A percentile compares a stretch with the other conserved stretches of the same genome.
Evolutionary conservation across 192 early-diverging fungal genomes (phyloP).

Genomic region (Coemansia sp.): DNA sequence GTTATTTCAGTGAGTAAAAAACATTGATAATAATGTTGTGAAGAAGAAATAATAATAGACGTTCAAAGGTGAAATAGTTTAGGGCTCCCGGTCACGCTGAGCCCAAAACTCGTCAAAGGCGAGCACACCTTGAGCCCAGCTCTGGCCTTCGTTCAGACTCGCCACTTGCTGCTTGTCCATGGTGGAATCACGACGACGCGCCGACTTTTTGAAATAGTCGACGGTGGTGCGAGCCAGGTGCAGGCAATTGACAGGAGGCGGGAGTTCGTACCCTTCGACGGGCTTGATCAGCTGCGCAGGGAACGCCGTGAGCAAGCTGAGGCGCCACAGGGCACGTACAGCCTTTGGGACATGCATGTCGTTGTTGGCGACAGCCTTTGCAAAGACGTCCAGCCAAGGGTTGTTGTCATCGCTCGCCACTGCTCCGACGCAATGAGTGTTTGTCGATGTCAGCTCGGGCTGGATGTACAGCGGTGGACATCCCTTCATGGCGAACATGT

Average conservation of each 20-base stretch:
- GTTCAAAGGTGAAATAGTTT: not conserved
- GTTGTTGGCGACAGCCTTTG: constrained; percentile 46
- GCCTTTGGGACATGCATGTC: constrained; percentile 63
- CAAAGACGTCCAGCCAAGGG: constrained; percentile 57
- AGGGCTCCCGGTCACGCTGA: not conserved
- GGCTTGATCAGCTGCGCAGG: not conserved
- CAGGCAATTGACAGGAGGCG: constrained; percentile 40
- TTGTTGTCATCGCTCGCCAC: constrained; percentile 28
- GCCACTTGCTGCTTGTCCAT: not conserved
- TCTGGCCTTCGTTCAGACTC: constrained; percentile 3
- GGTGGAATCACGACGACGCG: not conserved
- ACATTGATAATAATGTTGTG: too few relatives aligned
- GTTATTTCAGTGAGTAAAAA: too few relatives aligned
- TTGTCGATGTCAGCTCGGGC: constrained; percentile 26
- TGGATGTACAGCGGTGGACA: constrained; percentile 45
- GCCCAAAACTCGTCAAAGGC: constrained; percentile 36
- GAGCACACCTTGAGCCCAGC: constrained; percentile 27
- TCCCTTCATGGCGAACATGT: constrained; percentile 44
- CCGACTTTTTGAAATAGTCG: constrained; percentile 6
- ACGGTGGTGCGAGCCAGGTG: constrained; percentile 29
- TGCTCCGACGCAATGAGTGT: not conserved
- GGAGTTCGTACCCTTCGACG: constrained; percentile 10
- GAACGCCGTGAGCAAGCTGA: constrained; percentile 38
- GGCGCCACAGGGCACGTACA: constrained; percentile 58
- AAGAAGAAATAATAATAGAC: not conserved